A percentile compares a stretch with the other conserved stretches of the same genome.
These are phyloP conservation scores for Kandelia obovata DNA, from an alignment of 345 rosid genomes.

Conservation along the genomic window DNA sequence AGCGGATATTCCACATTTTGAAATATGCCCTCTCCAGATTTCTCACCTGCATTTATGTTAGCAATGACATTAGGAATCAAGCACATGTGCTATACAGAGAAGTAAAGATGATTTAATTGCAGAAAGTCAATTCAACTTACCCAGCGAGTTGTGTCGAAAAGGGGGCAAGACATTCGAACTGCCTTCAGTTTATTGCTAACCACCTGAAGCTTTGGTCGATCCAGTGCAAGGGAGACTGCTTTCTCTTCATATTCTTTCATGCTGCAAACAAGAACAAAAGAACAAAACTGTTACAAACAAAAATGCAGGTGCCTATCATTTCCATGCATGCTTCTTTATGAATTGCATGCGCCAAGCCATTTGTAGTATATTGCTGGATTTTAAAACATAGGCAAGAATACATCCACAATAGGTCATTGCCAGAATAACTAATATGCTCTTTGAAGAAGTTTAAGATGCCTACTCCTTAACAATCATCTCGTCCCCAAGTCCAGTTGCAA, in stretches of 20 bases:
- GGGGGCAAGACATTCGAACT: constrained; percentile 74
- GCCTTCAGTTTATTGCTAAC: constrained; percentile 64
- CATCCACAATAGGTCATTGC: too few species aligned
- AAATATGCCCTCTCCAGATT: constrained; percentile 86
- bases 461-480: constrained; percentile 96
- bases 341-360: too few species aligned
- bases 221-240: constrained; percentile 74
- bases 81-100: background rate
- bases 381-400: too few species aligned
- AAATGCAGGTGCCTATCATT: background rate
- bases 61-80: background rate
- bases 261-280: constrained; percentile 31
- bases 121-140: constrained; percentile 35
- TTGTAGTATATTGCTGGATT: too few species aligned
- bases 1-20: constrained; percentile 92
- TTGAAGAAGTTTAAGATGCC: background rate
- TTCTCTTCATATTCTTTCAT: constrained; percentile 91
- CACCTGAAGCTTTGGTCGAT: constrained; percentile 63
- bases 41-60: constrained; percentile 54
- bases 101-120: background rate
- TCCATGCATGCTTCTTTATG: background rate
- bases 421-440: too few species aligned
- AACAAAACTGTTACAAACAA: background rate
- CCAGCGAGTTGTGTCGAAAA: constrained; percentile 94
- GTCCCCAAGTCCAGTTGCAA: constrained; percentile 94